Base-by-base conservation (phyloP, 2,329 filamentous ascomycete genomes). In the Hymenoscyphus scutula region DNA sequence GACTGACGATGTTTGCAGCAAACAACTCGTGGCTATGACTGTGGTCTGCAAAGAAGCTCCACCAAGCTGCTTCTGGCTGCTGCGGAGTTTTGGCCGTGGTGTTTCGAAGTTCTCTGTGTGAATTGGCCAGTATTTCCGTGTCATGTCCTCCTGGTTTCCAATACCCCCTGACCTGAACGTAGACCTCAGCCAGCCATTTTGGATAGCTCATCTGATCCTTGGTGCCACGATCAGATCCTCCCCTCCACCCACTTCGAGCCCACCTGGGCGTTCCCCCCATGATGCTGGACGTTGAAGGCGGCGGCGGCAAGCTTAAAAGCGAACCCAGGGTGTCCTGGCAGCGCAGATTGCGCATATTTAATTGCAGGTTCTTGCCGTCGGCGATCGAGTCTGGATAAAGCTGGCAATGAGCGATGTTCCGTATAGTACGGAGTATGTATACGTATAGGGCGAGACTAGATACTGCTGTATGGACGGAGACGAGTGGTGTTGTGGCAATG, bases 61-160 rank as follows among this genome's bases (percentile, higher is more conserved):
- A 45, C 41, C 41, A 45, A 19, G 41, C 41, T 45, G 41, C 41
- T 45, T 17, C 3, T 41, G 37, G 37, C 37, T 41, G 38, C 41
- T 48, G 41, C 41, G n/a, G 19, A 48, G 41, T 45, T 48, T 48
- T 48, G 41, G 41, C 41, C n/a, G 41, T 48, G 19, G 41, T 48
- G 41, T 48, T 48, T 48, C 41, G 41, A 48, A 25, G 41, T 48
- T n/a, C 41, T 48, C n/a, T 48, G 19, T 48, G 41, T 48, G 41
- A 48, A 11, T 48, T 25, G 41, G 41, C 41, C 41, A n/a, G 19
- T 17, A 23, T 10, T 19, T 19, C 19, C 5, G n/a, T 17, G 6
- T n/a, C 38, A 19, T 41, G 41, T n/a, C n/a, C n/a, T 19, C 41
- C 41, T 48, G 41, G 19, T 48, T 23, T 48, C 13, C 41, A 19